Percentiles rank a stretch among this genome's conserved stretches.
These are phyloP conservation scores for Boletus sp. DNA, from an alignment of 768 basidiomycete species.

Conservation along the genomic window DNA sequence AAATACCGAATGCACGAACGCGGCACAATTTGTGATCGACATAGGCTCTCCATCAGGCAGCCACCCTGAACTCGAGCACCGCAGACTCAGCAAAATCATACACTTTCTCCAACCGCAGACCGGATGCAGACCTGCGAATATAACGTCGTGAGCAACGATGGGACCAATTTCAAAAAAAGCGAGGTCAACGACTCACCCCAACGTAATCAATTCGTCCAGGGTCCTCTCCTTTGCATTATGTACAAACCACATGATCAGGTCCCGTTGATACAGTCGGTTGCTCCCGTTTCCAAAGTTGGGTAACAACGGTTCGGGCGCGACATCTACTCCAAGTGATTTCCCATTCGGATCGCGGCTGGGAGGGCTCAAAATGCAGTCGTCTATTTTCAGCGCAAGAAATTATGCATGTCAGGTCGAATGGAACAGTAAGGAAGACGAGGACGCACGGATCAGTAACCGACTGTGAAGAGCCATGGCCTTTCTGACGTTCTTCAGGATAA, in stretches of 20 bases:
- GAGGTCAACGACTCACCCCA: slow-evolving; percentile 25
- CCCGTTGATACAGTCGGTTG: slow-evolving; percentile 41
- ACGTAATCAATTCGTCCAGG: slow-evolving; percentile 37
- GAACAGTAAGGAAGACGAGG: background rate
- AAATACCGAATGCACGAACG: background rate
- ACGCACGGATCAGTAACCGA: slow-evolving; percentile 36
- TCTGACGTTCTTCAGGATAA: slow-evolving; percentile 31
- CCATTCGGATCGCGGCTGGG: slow-evolving; percentile 7
- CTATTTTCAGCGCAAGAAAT: slow-evolving; percentile 1
- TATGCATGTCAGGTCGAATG: background rate
- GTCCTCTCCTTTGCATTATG: slow-evolving; percentile 45
- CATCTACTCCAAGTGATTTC: slow-evolving; percentile 14
- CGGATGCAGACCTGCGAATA: slow-evolving; percentile 14
- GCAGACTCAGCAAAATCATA: slow-evolving; percentile 28
- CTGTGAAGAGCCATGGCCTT: slow-evolving; percentile 29
- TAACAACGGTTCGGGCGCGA: slow-evolving; percentile 45
- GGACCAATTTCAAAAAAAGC: no score
- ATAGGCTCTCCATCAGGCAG: slow-evolving; percentile 3
- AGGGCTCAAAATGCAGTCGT: slow-evolving; percentile 20
- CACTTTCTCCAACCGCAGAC: slow-evolving; percentile 23
- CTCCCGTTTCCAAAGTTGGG: slow-evolving; percentile 47
- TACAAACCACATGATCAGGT: slow-evolving; percentile 45
- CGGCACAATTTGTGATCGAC: background rate
- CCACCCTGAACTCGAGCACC: slow-evolving; percentile 25
- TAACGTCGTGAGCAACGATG: background rate